These are phyloP conservation scores for Aspergillus spinulosporus DNA, from an alignment of 2,329 filamentous ascomycete genomes.

Conservation along the genomic window DNA sequence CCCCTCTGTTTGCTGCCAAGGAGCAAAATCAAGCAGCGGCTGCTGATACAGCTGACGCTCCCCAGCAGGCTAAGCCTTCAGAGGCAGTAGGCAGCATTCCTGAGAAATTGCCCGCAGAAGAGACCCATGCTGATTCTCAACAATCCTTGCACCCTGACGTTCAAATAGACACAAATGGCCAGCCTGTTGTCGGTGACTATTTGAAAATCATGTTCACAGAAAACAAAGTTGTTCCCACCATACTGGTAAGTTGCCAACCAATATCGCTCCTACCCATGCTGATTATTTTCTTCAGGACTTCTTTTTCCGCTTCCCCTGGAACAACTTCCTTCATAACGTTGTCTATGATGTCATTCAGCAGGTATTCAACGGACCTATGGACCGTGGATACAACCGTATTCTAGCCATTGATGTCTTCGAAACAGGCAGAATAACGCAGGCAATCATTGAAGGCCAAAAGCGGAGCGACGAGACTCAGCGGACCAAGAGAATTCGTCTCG, in stretches of 20 bases:
- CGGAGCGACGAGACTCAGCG: constrained; percentile 83
- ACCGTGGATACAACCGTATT: constrained; percentile 86
- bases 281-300: constrained; percentile 64
- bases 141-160: constrained; percentile 43
- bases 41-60: constrained; percentile 20
- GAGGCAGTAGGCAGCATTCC: constrained; percentile 17
- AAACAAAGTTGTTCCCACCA: constrained; percentile 89
- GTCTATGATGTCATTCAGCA: constrained; percentile 99
- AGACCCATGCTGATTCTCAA: constrained; percentile 25
- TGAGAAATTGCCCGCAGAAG: constrained; percentile 25
- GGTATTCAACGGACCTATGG: constrained; percentile 98
- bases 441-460: constrained; percentile 87
- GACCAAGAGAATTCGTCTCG: constrained; percentile 83
- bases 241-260: constrained; percentile 67
- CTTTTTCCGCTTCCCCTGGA: constrained; percentile 99
- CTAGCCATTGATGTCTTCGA: constrained; percentile 93
- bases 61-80: constrained; percentile 22
- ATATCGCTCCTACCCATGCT: not conserved
- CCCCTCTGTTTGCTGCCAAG: constrained; percentile 63
- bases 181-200: constrained; percentile 87
- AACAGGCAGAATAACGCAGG: constrained; percentile 81
- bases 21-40: constrained; percentile 26
- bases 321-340: constrained; percentile 98
- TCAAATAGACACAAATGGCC: constrained; percentile 61
- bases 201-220: constrained; percentile 97